Evolutionary conservation across 495 filamentous ascomycete genomes (phyloP).

Genomic region (Daldinia concentrica): DNA sequence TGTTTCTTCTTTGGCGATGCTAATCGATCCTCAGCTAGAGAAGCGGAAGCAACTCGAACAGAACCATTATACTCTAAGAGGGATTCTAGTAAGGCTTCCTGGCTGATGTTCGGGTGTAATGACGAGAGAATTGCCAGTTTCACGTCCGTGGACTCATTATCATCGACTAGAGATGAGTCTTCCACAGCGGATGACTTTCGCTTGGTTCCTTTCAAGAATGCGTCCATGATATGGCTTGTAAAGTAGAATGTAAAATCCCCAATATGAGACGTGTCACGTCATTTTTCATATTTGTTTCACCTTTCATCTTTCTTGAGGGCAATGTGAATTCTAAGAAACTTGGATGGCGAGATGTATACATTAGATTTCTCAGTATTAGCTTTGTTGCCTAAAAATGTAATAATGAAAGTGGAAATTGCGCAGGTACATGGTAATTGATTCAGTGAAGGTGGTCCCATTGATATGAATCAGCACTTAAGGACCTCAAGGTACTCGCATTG

Average conservation of each 20-base stretch:
- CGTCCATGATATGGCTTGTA: conserved; percentile 49
- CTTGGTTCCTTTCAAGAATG: conserved; percentile 56
- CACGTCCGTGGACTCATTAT: conserved; percentile 82
- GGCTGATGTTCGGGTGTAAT: conserved; percentile 69
- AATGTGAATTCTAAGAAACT: neutral
- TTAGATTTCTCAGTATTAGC: neutral
- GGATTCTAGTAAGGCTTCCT: conserved; percentile 76
- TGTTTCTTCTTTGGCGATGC: conserved; percentile 50
- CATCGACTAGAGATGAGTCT: conserved; percentile 33
- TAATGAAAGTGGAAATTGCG: conserved; percentile 7
- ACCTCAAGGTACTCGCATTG: conserved; percentile 9
- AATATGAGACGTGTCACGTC: conserved; percentile 25
- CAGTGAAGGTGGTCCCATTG: neutral
- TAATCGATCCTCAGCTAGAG: conserved; percentile 53
- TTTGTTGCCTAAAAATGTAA: conserved; percentile 14
- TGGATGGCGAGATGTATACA: neutral
- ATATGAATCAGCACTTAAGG: conserved; percentile 2
- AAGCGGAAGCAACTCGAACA: conserved; percentile 67
- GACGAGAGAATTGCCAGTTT: conserved; percentile 87
- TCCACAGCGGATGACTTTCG: conserved; percentile 49
- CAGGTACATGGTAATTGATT: too few relatives aligned
- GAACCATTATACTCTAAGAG: conserved; percentile 81
- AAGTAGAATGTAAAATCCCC: neutral
- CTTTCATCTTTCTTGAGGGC: neutral
- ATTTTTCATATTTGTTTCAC: neutral